These are phyloP conservation scores for Hypocrella siamensis DNA, from an alignment of 2,329 filamentous ascomycete genomes.

Conservation along the genomic window DNA sequence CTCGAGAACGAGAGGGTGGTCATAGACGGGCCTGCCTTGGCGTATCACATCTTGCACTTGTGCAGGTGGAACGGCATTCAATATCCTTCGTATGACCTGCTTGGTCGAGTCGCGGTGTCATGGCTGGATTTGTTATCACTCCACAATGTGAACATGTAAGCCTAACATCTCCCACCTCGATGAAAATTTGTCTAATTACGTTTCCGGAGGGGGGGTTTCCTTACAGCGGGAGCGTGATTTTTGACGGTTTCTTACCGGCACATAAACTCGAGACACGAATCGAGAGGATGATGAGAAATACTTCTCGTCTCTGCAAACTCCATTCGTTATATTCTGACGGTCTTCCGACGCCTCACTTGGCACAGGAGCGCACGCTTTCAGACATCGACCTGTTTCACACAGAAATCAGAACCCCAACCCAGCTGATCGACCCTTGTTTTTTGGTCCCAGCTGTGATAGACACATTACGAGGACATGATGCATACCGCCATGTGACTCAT, in stretches of 20 bases:
- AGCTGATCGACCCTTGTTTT: slow-evolving; percentile 43
- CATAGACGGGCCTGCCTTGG: slow-evolving; percentile 67
- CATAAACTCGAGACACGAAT: slow-evolving; percentile 49
- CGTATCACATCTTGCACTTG: slow-evolving; percentile 53
- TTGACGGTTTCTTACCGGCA: slow-evolving; percentile 66
- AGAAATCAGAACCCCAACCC: slow-evolving; percentile 13
- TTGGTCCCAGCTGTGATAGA: slow-evolving; percentile 67
- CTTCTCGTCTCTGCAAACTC: slow-evolving; percentile 37
- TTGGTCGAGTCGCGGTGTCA: slow-evolving; percentile 40
- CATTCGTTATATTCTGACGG: slow-evolving; percentile 14
- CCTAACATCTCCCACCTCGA: no score
- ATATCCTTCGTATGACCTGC: slow-evolving; percentile 45
- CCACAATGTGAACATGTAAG: slow-evolving; percentile 47
- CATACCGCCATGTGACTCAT: slow-evolving; percentile 26
- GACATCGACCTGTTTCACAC: slow-evolving; percentile 11
- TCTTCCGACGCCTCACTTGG: slow-evolving; percentile 10
- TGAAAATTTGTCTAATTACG: no score
- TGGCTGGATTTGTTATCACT: slow-evolving; percentile 47
- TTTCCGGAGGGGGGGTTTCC: no score
- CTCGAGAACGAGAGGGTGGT: slow-evolving; percentile 29
- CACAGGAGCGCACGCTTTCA: slow-evolving; percentile 4
- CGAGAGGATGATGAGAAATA: slow-evolving; percentile 40
- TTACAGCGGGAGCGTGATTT: slow-evolving; percentile 46
- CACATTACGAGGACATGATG: slow-evolving; percentile 32
- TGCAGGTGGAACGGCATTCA: slow-evolving; percentile 34